phyloP scores from a whole-genome alignment of 2,329 filamentous ascomycete genomes.

The Akanthomyces dipterigenus region DNA sequence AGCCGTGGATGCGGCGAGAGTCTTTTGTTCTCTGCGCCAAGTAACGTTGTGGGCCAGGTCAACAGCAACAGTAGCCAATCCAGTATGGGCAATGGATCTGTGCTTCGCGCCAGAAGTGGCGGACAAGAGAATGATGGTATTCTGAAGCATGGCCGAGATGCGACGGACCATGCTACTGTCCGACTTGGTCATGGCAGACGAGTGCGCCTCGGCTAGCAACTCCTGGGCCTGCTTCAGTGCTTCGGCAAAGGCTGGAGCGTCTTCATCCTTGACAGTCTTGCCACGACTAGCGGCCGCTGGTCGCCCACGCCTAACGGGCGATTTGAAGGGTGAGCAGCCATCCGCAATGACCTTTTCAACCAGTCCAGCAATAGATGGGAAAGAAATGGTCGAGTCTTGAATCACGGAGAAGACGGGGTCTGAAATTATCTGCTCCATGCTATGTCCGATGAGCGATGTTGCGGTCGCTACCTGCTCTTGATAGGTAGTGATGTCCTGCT shows the following conservation, averaged over 20 bases:
- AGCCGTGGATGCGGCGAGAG: constrained; percentile 22
- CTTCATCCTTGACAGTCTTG: constrained; percentile 25
- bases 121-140: constrained; percentile 58
- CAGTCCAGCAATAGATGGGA: constrained; percentile 57
- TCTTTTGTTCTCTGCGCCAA: constrained; percentile 58
- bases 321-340: constrained; percentile 28
- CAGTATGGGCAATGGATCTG: constrained; percentile 41
- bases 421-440: constrained; percentile 63
- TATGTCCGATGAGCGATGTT: constrained; percentile 60
- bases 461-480: constrained; percentile 58
- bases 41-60: constrained; percentile 66
- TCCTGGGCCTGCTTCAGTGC: constrained; percentile 60
- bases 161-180: constrained; percentile 56
- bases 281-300: constrained; percentile 16
- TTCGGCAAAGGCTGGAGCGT: constrained; percentile 43
- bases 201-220: constrained; percentile 57
- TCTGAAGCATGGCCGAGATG: constrained; percentile 57
- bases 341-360: constrained; percentile 34
- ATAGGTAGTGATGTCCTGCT: constrained; percentile 30
- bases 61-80: constrained; percentile 55
- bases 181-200: constrained; percentile 44
- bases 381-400: constrained; percentile 86
- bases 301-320: constrained; percentile 28
- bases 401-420: constrained; percentile 85
- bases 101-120: constrained; percentile 47